Percentiles rank a stretch among this genome's conserved stretches.
Conservation (phyloP, 2,329 filamentous ascomycete genomes). For the Trichophyton benhamiae region DNA sequence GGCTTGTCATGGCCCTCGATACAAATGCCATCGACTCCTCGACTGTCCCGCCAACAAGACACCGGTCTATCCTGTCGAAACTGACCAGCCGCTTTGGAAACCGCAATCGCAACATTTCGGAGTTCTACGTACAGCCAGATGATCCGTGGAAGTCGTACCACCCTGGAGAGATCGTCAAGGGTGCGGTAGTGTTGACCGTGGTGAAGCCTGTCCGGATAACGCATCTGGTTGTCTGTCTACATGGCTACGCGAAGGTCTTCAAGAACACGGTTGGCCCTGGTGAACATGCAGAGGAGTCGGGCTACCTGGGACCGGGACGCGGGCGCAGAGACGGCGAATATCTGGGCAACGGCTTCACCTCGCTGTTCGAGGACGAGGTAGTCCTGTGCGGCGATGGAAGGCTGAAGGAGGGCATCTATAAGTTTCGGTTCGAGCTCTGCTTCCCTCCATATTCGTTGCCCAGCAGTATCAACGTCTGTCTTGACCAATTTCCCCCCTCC, state of each 20-base stretch:
- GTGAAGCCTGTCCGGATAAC: conserved; percentile 50
- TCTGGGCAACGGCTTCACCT: conserved; percentile 52
- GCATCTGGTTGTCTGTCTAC: conserved; percentile 50
- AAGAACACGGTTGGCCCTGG: conserved; percentile 48
- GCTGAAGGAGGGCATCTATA: conserved; percentile 51
- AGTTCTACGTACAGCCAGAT: conserved; percentile 50
- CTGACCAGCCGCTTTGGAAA: conserved; percentile 44
- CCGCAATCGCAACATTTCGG: conserved; percentile 44
- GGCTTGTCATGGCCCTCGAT: conserved; percentile 32
- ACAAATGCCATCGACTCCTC: conserved; percentile 22
- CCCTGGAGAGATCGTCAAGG: conserved; percentile 50
- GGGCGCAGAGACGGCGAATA: conserved; percentile 43
- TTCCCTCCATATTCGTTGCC: conserved; percentile 49
- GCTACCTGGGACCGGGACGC: conserved; percentile 42
- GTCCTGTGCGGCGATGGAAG: conserved; percentile 53
- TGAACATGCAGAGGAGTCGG: conserved; percentile 39
- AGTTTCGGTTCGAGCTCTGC: conserved; percentile 52
- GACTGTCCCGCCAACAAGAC: conserved; percentile 28
- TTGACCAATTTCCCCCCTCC: conserved; percentile 3
- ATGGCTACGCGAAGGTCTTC: conserved; percentile 54
- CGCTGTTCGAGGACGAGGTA: conserved; percentile 53
- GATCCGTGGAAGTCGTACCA: conserved; percentile 52
- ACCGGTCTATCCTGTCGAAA: conserved; percentile 39
- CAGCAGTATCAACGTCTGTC: conserved; percentile 86
- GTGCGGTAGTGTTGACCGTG: conserved; percentile 48